phyloP scores from a whole-genome alignment of 129 eudicot genomes.

The Calendula officinalis region DNA sequence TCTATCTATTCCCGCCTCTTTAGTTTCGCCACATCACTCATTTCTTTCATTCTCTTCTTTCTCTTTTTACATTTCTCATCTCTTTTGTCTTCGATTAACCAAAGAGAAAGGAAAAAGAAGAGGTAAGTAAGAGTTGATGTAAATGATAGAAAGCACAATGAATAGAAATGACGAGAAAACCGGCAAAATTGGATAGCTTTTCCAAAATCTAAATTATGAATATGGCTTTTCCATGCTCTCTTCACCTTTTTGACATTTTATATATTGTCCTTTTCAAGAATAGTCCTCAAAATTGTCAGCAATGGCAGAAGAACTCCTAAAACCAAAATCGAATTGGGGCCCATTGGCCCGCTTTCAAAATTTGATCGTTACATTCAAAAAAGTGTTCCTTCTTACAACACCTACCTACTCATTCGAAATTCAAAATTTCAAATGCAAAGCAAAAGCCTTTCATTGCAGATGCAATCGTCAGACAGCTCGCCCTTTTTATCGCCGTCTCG shows the following conservation, averaged over 20 bases:
- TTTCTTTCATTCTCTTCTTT: no score
- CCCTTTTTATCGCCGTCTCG: conserved; percentile 33
- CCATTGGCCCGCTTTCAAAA: conserved; percentile 32
- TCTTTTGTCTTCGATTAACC: no score
- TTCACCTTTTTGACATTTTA: not conserved
- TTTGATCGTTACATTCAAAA: conserved; percentile 40
- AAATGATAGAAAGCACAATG: no score
- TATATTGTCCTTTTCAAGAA: conserved; percentile 10
- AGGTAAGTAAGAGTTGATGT: no score
- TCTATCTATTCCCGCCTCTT: no score
- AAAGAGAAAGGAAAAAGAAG: no score
- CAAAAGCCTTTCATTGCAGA: not conserved
- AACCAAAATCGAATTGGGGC: conserved; percentile 13
- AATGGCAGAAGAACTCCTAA: not conserved
- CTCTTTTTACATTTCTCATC: no score
- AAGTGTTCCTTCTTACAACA: conserved; percentile 1
- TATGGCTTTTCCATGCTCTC: no score
- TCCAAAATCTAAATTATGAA: no score
- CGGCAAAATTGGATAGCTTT: no score
- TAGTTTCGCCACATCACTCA: no score
- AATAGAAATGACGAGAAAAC: no score
- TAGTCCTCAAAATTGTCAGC: not conserved
- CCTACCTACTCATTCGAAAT: conserved; percentile 37
- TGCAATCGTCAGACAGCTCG: conserved; percentile 19
- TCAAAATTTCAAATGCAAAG: conserved; percentile 39